A percentile compares a stretch with the other conserved stretches of the same genome.
phyloP scores from a whole-genome alignment of 495 filamentous ascomycete species.

The Penicillium alfredii region DNA sequence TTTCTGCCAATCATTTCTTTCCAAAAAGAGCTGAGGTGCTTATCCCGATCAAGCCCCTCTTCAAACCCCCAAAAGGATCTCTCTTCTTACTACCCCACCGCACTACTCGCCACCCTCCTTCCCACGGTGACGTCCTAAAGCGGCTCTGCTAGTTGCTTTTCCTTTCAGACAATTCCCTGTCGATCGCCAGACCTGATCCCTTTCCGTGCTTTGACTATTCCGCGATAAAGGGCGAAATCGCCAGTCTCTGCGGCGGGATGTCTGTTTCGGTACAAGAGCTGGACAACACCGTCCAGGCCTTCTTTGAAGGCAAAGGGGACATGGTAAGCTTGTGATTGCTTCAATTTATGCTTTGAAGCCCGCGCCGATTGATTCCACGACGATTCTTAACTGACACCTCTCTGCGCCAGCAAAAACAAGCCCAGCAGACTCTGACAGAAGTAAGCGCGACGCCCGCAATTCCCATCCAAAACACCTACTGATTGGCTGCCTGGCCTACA shows the following conservation, averaged over 20 bases:
- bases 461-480: not conserved
- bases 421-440: conserved; percentile 89
- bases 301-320: conserved; percentile 93
- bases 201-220: too few species aligned
- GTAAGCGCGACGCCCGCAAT: conserved; percentile 42
- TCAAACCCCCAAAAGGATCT: conserved; percentile 31
- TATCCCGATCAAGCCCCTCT: not conserved
- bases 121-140: conserved; percentile 4
- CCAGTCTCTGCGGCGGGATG: conserved; percentile 44
- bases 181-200: too few species aligned
- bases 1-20: conserved; percentile 1
- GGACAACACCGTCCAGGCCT: conserved; percentile 90
- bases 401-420: conserved; percentile 82
- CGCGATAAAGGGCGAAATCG: conserved; percentile 26
- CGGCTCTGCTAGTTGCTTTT: conserved; percentile 8
- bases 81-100: conserved; percentile 20
- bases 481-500: conserved; percentile 25
- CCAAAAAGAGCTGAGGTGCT: too few species aligned
- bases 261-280: conserved; percentile 80
- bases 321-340: conserved; percentile 51
- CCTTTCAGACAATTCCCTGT: conserved; percentile 3
- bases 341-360: not conserved
- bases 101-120: conserved; percentile 3
- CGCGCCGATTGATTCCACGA: not conserved
- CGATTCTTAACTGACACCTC: conserved; percentile 15